These are phyloP conservation scores for Salix exigua DNA, from an alignment of 345 rosid genomes.

Conservation along the genomic window DNA sequence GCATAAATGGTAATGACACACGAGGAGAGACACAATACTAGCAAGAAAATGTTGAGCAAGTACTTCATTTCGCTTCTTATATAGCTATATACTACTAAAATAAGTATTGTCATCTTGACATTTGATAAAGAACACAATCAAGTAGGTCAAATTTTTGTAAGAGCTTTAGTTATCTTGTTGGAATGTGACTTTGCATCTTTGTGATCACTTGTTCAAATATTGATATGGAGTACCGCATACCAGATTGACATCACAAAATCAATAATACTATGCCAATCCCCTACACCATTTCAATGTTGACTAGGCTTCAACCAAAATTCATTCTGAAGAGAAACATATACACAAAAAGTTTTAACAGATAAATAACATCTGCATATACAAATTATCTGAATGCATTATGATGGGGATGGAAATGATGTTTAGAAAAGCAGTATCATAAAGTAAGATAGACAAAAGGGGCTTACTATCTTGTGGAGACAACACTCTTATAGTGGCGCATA, in stretches of 20 bases:
- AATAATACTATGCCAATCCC: not conserved
- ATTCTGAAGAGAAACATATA: not conserved
- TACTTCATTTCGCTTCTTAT: not conserved
- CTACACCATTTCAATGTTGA: not conserved
- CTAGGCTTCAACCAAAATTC: not conserved
- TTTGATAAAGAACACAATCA: not conserved
- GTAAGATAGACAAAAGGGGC: constrained; percentile 15
- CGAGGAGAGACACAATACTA: not conserved
- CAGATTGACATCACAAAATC: not conserved
- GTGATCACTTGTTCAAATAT: not conserved
- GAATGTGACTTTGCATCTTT: not conserved
- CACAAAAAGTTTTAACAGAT: not conserved
- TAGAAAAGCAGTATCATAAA: not conserved
- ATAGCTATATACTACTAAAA: not conserved
- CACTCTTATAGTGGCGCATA: constrained; percentile 75
- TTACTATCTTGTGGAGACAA: constrained; percentile 90
- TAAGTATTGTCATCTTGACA: not conserved
- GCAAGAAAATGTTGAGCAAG: not conserved
- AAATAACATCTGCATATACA: not conserved
- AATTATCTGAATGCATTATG: not conserved
- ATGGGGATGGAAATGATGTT: not conserved
- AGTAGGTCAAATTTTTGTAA: not conserved
- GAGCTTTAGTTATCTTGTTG: not conserved
- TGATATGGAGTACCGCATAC: not conserved
- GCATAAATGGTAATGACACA: not conserved